phyloP scores from a whole-genome alignment of 257 asterid genomes.

The Apocynum venetum region DNA sequence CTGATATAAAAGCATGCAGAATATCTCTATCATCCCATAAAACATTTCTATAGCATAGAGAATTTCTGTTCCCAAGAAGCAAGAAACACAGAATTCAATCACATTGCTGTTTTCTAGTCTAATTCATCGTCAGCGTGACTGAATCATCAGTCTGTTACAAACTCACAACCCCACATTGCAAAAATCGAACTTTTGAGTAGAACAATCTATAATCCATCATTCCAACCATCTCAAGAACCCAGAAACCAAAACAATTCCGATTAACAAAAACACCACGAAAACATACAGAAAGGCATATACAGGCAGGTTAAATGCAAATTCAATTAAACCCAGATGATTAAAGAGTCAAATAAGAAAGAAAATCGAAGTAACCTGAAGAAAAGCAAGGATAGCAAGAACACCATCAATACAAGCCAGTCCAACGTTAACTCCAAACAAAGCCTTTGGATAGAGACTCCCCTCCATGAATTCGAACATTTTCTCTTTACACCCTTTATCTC shows the following conservation, averaged over 20 bases:
- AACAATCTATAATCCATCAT: neutral
- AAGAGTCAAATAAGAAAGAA: neutral
- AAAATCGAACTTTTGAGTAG: neutral
- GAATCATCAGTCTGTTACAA: neutral
- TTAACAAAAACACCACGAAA: neutral
- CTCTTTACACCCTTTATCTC: conserved; percentile 8
- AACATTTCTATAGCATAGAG: conserved; percentile 4
- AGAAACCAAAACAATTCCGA: neutral
- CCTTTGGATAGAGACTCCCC: conserved; percentile 53
- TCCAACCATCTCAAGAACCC: conserved; percentile 3
- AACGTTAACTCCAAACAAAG: conserved; percentile 57
- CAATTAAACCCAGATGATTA: neutral
- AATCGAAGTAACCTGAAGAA: conserved; percentile 46
- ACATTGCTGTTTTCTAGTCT: neutral
- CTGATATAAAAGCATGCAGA: neutral
- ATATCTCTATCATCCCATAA: neutral
- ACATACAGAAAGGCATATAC: neutral
- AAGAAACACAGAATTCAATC: neutral
- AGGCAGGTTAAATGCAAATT: neutral
- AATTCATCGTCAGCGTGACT: neutral
- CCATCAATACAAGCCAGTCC: conserved; percentile 67
- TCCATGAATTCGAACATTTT: conserved; percentile 55
- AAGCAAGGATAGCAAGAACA: conserved; percentile 60
- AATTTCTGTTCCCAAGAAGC: neutral
- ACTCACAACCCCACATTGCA: neutral